Conservation (phyloP, 1,284 basidiomycete species). For the Uromyces viciae-fabae region DNA sequence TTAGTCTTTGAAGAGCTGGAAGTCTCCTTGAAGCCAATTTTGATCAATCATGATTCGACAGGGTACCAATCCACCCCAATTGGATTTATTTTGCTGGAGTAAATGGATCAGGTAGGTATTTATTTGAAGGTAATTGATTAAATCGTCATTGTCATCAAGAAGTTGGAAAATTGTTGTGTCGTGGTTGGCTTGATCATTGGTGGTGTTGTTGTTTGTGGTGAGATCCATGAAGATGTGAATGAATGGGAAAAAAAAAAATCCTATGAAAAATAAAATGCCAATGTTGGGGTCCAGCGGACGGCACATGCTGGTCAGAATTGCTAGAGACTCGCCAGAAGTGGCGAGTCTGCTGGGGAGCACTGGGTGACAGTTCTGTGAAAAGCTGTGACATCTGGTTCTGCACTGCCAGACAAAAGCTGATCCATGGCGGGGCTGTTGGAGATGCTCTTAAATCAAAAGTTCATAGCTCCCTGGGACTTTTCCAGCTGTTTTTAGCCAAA, state of each 20-base stretch:
- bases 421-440: not conserved
- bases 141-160: not conserved
- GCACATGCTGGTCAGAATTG: too few relatives aligned
- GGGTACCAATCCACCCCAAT: not conserved
- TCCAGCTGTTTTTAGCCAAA: too few relatives aligned
- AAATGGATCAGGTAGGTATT: not conserved
- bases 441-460: too few relatives aligned
- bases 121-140: not conserved
- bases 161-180: not conserved
- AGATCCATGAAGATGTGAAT: not conserved
- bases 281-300: too few relatives aligned
- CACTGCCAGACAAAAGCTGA: not conserved
- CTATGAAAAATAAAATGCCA: too few relatives aligned
- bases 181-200: too few relatives aligned
- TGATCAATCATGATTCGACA: not conserved
- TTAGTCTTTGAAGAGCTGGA: not conserved
- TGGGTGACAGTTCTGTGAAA: too few relatives aligned
- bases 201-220: not conserved
- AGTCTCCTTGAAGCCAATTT: not conserved
- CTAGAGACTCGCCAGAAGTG: not conserved
- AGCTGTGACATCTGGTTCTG: not conserved
- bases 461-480: too few relatives aligned
- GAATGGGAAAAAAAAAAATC: too few relatives aligned
- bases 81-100: not conserved
- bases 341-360: not conserved